Percentiles rank a stretch among this genome's conserved stretches.
These are phyloP conservation scores for Sphenostylis stenocarpa DNA, from an alignment of 306 rosid genomes.

Conservation along the genomic window DNA sequence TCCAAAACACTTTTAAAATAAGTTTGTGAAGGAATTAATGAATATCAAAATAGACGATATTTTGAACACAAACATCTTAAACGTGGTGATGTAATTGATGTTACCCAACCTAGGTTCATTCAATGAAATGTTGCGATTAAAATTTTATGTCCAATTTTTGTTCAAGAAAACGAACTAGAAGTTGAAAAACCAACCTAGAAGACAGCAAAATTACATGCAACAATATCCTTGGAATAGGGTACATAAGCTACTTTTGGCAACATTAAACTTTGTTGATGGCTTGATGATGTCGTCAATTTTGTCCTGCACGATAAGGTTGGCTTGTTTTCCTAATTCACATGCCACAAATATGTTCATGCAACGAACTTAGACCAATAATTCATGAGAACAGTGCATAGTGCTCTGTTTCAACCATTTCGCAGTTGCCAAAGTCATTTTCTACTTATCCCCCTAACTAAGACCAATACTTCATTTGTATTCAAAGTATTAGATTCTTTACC, in stretches of 20 bases:
- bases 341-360: background rate
- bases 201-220: slow-evolving; percentile 17
- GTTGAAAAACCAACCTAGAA: background rate
- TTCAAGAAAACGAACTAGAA: slow-evolving; percentile 6
- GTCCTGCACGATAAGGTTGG: background rate
- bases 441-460: background rate
- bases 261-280: slow-evolving; percentile 7
- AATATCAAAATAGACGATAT: too few relatives aligned
- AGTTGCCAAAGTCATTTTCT: slow-evolving; percentile 14
- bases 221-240: slow-evolving; percentile 11
- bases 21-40: too few relatives aligned
- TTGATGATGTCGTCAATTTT: background rate
- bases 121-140: background rate
- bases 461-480: background rate
- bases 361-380: slow-evolving; percentile 22
- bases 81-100: too few relatives aligned
- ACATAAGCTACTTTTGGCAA: slow-evolving; percentile 17
- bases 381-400: background rate
- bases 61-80: too few relatives aligned
- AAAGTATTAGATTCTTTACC: background rate
- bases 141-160: background rate
- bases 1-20: too few relatives aligned
- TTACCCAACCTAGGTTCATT: too few relatives aligned
- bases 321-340: background rate
- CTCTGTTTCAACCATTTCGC: background rate